These are phyloP conservation scores for Auricularia heimuer DNA, from an alignment of 768 basidiomycete genomes.

Conservation along the genomic window DNA sequence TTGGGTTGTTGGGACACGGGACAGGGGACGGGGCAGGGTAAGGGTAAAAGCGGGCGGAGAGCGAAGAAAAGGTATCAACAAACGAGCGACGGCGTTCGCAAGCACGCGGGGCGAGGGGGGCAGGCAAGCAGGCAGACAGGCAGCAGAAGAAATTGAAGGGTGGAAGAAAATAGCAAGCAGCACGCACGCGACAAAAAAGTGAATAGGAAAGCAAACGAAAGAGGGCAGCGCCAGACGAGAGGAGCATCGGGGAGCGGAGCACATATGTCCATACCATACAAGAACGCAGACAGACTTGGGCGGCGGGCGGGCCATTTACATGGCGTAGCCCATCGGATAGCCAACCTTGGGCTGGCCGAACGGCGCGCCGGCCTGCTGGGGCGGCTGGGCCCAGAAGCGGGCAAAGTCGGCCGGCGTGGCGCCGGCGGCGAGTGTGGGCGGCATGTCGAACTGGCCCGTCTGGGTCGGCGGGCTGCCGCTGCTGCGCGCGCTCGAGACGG, in stretches of 20 bases:
- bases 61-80: neutral
- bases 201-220: neutral
- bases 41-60: neutral
- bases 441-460: neutral
- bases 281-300: too few species aligned
- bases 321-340: neutral
- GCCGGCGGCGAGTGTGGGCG: neutral
- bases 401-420: neutral
- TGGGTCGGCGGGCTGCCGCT: neutral
- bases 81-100: neutral
- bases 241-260: too few species aligned
- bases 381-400: neutral
- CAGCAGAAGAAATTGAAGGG: neutral
- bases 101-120: neutral
- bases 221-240: neutral
- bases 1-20: too few species aligned
- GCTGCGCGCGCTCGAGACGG: neutral
- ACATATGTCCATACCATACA: too few species aligned
- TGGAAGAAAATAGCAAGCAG: neutral
- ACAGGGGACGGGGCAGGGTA: too few species aligned
- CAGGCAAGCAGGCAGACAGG: too few species aligned
- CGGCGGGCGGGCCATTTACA: neutral
- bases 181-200: neutral
- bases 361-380: neutral
- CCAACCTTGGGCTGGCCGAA: neutral